Conservation (phyloP, 768 basidiomycete genomes). For the Pleurotus eryngii region DNA sequence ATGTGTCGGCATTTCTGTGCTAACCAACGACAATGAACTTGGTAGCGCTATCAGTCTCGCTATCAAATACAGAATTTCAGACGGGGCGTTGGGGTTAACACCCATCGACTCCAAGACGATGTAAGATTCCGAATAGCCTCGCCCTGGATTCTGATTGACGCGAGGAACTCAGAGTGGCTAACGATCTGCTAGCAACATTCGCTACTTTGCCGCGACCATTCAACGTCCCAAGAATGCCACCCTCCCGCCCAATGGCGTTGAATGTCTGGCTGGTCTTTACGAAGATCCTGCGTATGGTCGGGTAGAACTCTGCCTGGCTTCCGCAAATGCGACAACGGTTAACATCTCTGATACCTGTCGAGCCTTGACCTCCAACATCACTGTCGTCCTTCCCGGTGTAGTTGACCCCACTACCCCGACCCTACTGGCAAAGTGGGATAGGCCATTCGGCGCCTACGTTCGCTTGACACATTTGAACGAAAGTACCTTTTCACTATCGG, state of each 20-base stretch:
- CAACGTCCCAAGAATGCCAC: slow-evolving; percentile 7
- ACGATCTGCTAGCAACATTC: not conserved
- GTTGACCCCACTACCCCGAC: slow-evolving; percentile 20
- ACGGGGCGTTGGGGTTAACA: slow-evolving; percentile 17
- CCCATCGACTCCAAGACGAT: not conserved
- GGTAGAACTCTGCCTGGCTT: slow-evolving; percentile 12
- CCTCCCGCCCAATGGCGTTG: slow-evolving; percentile 6
- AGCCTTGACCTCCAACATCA: slow-evolving; percentile 12
- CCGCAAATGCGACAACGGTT: not conserved
- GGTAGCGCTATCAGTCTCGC: slow-evolving; percentile 15
- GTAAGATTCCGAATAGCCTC: not conserved
- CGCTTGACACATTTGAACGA: slow-evolving; percentile 21
- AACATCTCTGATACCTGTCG: slow-evolving; percentile 13
- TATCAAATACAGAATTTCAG: slow-evolving; percentile 22
- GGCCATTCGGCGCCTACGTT: slow-evolving; percentile 15
- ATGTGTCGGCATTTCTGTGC: slow-evolving; percentile 25
- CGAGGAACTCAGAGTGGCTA: not conserved
- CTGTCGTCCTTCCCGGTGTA: slow-evolving; percentile 17
- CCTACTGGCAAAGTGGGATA: slow-evolving; percentile 18
- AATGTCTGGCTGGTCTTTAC: slow-evolving; percentile 10
- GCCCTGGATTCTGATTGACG: not conserved
- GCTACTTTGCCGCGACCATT: not conserved
- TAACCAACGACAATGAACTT: slow-evolving; percentile 23
- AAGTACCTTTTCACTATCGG: slow-evolving; percentile 18
- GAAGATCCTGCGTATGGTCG: slow-evolving; percentile 10